Evolutionary conservation across 768 basidiomycete species (phyloP).

Genomic region (Hydnomerulius pinastri): DNA sequence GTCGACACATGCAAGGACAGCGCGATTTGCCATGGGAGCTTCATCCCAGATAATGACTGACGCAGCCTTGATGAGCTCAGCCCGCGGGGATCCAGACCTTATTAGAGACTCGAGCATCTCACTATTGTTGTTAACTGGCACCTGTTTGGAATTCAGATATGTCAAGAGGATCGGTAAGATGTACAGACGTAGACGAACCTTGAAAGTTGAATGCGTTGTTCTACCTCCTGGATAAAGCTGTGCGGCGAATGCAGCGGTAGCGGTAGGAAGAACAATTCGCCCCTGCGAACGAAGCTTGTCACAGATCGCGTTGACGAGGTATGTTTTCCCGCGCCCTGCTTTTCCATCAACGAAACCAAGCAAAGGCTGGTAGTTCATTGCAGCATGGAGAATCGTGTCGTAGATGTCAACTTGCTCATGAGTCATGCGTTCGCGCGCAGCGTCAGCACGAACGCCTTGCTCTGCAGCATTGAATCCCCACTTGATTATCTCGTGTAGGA

Average conservation of each 20-base stretch:
- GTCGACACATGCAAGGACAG: slow-evolving; percentile 37
- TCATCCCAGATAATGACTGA: slow-evolving; percentile 43
- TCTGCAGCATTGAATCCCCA: no score
- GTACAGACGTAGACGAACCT: no score
- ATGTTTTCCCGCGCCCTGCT: slow-evolving; percentile 45
- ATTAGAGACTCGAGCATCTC: slow-evolving; percentile 35
- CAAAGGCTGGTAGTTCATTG: no score
- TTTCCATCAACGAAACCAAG: slow-evolving; percentile 43
- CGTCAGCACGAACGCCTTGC: no score
- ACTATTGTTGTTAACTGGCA: slow-evolving; percentile 35
- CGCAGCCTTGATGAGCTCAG: slow-evolving; percentile 34
- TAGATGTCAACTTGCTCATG: no score
- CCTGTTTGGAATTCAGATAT: no score
- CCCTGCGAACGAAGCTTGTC: slow-evolving; percentile 27
- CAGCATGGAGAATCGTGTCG: no score
- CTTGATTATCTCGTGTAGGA: no score
- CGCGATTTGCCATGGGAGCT: slow-evolving; percentile 41
- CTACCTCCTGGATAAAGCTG: slow-evolving; percentile 40
- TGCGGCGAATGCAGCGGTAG: slow-evolving; percentile 11
- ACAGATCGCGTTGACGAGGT: slow-evolving; percentile 35
- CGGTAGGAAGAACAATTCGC: slow-evolving; percentile 34
- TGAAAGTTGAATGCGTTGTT: slow-evolving; percentile 42
- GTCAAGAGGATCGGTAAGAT: no score
- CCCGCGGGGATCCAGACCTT: slow-evolving; percentile 23
- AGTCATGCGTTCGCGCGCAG: no score